These are phyloP conservation scores for Trichoderma sp. DNA, from an alignment of 2,329 filamentous ascomycete species.

Conservation along the genomic window DNA sequence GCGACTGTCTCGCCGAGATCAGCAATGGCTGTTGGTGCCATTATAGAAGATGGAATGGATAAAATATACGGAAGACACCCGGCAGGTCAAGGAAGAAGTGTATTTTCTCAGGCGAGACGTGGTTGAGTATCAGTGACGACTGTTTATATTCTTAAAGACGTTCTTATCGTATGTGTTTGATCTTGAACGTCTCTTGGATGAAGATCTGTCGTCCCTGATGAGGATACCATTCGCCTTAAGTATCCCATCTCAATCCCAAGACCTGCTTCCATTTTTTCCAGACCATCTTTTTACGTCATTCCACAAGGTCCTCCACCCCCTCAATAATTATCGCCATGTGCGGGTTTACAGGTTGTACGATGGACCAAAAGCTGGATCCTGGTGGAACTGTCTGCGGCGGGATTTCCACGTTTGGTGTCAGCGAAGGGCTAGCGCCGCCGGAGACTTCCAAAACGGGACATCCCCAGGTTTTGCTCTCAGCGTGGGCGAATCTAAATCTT, in stretches of 20 bases:
- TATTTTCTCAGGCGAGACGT: not conserved
- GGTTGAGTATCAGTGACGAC: not conserved
- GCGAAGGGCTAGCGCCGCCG: constrained; percentile 25
- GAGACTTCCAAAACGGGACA: not conserved
- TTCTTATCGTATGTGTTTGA: not conserved
- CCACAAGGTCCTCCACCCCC: constrained; percentile 7
- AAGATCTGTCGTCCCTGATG: not conserved
- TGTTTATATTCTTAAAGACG: not conserved
- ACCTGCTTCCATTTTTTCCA: not conserved
- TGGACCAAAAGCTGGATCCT: constrained; percentile 15
- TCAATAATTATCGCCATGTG: constrained; percentile 13
- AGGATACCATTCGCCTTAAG: constrained; percentile 13
- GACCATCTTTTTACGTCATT: constrained; percentile 23
- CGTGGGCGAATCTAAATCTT: constrained; percentile 6
- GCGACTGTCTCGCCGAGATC: constrained; percentile 22
- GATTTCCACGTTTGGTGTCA: constrained; percentile 5
- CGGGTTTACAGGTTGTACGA: not conserved
- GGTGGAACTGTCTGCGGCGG: constrained; percentile 18
- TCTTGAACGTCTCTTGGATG: not conserved
- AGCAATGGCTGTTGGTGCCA: constrained; percentile 34
- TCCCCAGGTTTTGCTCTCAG: constrained; percentile 4
- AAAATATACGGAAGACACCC: not conserved
- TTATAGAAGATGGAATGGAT: constrained; percentile 14
- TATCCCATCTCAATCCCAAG: not conserved
- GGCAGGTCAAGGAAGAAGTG: not conserved